A percentile compares a stretch with the other conserved stretches of the same genome.
Conservation (phyloP, 768 basidiomycete species). For the Phanerodontia chrysosporium region DNA sequence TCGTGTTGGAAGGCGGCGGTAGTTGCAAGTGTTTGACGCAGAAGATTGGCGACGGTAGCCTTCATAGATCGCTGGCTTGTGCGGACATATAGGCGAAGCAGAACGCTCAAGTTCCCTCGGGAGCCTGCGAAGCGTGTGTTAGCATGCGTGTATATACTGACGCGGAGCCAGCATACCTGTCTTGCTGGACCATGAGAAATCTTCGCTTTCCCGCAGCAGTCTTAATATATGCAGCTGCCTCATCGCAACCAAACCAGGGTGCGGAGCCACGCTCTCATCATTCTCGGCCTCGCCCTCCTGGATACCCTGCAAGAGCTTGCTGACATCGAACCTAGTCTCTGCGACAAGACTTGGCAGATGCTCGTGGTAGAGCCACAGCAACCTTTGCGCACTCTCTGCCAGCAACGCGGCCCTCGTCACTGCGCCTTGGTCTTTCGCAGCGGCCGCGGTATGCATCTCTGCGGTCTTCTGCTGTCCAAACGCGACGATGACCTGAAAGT, state of each 20-base stretch:
- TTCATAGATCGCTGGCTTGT: conserved; percentile 50
- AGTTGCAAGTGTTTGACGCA: conserved; percentile 60
- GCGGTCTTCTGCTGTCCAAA: conserved; percentile 57
- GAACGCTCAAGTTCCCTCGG: conserved; percentile 67
- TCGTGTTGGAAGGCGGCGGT: conserved; percentile 83
- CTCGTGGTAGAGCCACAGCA: conserved; percentile 83
- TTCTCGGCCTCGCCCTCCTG: conserved; percentile 25
- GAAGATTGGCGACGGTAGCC: conserved; percentile 45
- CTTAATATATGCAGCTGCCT: conserved; percentile 76
- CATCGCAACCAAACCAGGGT: conserved; percentile 46
- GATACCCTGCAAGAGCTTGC: conserved; percentile 63
- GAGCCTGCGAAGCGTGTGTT: conserved; percentile 20
- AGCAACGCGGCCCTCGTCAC: conserved; percentile 55
- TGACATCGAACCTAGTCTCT: conserved; percentile 83
- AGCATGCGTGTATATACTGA: neutral
- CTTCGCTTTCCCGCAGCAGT: conserved; percentile 69
- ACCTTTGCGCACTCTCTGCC: conserved; percentile 72
- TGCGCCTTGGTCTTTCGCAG: conserved; percentile 13
- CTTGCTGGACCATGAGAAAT: conserved; percentile 77
- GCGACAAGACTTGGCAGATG: conserved; percentile 69
- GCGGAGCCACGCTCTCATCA: conserved; percentile 14
- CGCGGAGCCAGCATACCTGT: conserved; percentile 39
- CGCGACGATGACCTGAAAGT: conserved; percentile 80
- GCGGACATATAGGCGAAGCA: conserved; percentile 59
- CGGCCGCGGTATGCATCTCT: conserved; percentile 11